phyloP scores from a whole-genome alignment of 2,329 filamentous ascomycete species.

The Lasiodiplodia sp. region DNA sequence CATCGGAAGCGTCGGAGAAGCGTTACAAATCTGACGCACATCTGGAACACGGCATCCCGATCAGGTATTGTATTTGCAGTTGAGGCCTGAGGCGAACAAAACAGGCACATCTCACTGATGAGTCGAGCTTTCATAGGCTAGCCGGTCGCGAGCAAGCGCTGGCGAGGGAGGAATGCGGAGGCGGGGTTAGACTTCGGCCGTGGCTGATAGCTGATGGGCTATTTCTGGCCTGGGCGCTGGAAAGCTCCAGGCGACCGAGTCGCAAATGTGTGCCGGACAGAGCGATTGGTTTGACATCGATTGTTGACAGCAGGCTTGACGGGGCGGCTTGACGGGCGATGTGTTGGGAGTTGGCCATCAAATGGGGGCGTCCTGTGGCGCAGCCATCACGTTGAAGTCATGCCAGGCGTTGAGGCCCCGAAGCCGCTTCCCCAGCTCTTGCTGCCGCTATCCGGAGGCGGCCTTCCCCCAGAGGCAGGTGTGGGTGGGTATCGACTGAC shows the following conservation, averaged over 20 bases:
- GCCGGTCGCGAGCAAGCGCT: background rate
- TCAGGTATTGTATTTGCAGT: background rate
- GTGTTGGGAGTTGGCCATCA: background rate
- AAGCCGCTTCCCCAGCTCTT: background rate
- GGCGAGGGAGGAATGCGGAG: background rate
- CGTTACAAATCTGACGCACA: conserved; percentile 5
- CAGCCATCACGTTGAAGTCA: background rate
- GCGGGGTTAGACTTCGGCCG: background rate
- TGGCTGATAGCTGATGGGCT: conserved; percentile 5
- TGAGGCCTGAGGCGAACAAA: conserved; percentile 8
- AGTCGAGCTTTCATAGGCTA: background rate
- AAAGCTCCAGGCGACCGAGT: background rate
- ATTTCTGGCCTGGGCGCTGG: background rate
- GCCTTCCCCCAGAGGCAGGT: conserved; percentile 15
- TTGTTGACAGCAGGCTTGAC: background rate
- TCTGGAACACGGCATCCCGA: background rate
- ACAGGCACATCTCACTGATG: background rate
- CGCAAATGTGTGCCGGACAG: conserved; percentile 4
- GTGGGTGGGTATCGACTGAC: background rate
- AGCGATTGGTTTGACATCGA: conserved; percentile 7
- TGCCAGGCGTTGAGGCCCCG: background rate
- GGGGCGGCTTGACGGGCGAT: background rate
- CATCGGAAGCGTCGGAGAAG: conserved; percentile 11
- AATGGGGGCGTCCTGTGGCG: conserved; percentile 4
- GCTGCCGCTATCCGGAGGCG: conserved; percentile 4